Base-by-base conservation (phyloP, 257 asterid species). In the Gynochthodes officinalis region DNA sequence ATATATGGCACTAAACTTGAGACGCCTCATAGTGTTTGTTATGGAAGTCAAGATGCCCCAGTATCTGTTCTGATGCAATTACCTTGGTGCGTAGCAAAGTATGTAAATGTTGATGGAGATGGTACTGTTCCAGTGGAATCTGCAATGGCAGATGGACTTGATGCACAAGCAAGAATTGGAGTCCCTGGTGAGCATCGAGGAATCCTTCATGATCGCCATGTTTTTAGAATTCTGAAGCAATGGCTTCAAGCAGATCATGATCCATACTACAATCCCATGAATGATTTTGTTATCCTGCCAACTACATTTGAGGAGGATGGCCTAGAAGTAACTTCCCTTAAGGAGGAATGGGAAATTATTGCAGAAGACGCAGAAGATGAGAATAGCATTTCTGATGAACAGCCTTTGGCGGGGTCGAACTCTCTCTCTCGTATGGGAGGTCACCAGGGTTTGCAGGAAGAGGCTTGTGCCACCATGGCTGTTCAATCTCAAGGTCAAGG, bases 51-150 rank as follows among this genome's bases (percentile, higher is more conserved):
- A 73, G 86, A 82, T 76, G 78, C 83, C 67, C 97, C 98, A 21
- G 84, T 93, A 75, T 84, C 91, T 58, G 96, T 91, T 84, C 77
- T 93, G 76, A 82, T 63, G 57, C 83, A 88, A 30, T 68, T 91
- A 72, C 90, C 96, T 15, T 65, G 76, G 43, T 80, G 79, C 67
- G 73, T 58, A 94, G 86, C 96, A 70, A 80, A 84, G 71, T 93
- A 83, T 84, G 78, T 84, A 69, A 67, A 76, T 54, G 98, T 93
- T 40, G 94, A 91, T 79, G 98, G 98, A 52, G 98, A 93, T 82
- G 98, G 98, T 74, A 93, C 98, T 52, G 98, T 93, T 75, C 97
- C 98, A 18, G 25, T 84, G 84, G 97, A 93, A 82, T 93, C 98
- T 70, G 91, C 98, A 14, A 88, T 83, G 96, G 96, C 96, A 0